phyloP scores from a whole-genome alignment of 2,329 filamentous ascomycete genomes.

The Sarocladium strictum region DNA sequence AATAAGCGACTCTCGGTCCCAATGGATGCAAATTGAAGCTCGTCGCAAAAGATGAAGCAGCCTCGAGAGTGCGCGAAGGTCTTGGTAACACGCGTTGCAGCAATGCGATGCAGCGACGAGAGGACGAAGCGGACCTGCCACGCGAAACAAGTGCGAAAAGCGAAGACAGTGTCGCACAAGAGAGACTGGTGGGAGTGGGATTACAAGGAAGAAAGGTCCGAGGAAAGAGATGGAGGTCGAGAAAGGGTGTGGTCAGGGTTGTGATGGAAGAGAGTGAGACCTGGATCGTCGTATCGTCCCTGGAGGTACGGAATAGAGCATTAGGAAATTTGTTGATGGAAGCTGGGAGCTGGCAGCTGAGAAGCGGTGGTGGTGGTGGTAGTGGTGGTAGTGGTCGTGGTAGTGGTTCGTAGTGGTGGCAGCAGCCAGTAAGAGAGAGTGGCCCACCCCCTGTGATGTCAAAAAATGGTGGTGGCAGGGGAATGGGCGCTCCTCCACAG shows the following conservation, averaged over 20 bases:
- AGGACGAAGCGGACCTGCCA: background rate
- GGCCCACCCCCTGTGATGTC: conserved; percentile 3
- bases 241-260: background rate
- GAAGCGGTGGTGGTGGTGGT: conserved; percentile 4
- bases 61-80: background rate
- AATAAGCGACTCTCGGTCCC: background rate
- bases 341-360: background rate
- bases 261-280: background rate
- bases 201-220: background rate
- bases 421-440: too few species aligned
- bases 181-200: background rate
- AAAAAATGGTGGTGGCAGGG: conserved; percentile 14
- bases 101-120: background rate
- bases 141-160: background rate
- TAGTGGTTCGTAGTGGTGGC: background rate
- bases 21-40: background rate
- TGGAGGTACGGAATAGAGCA: too few species aligned
- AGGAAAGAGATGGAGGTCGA: background rate
- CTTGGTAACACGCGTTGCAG: background rate
- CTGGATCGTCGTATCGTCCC: background rate
- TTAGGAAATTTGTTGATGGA: background rate
- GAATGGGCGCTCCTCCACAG: background rate
- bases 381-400: background rate
- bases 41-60: background rate
- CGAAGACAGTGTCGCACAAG: background rate